Base-by-base conservation (phyloP, 2,329 filamentous ascomycete genomes). In the Aspergillus sp. region DNA sequence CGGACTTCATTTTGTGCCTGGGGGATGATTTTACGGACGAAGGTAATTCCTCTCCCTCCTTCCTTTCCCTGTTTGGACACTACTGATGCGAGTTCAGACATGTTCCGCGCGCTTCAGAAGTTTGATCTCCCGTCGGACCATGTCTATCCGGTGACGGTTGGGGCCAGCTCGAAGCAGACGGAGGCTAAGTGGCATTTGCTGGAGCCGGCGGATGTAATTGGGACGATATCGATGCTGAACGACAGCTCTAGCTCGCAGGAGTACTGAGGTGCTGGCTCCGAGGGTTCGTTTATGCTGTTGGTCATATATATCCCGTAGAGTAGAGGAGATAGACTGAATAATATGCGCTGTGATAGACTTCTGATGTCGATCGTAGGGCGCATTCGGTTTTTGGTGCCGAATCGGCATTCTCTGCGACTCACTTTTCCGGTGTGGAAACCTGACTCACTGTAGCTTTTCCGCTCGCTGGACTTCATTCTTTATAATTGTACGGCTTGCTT, bases 1-100 rank as follows among this genome's bases (percentile, higher is more conserved):
- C 88, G 0, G 86, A 89, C 46, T 95, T 96, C 52, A 78, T 93
- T 8, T 70, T 96, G 32, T 98, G 91, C 60, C 66, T 88, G 40
- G 91, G 91, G 26, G 91, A 98, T 58, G 91, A 98, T 53, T 93
- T 91, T 48, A 98, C 91, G 4, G 91, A 98, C 55, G 91, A 98
- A 71, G 89, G 93, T 80, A 79, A 45, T 14, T n/a, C 19, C 26
- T 43, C 44, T 40, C 48, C 34, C 15, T 38, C 30, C 8, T n/a
- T 16, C n/a, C 13, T 20, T 32, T 24, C 17, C 15, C 22, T 20
- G 12, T 29, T 7, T 6, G 11, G 8, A 15, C 4, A 11, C 22
- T 25, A 14, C 33, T 46, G 29, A 42, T 26, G 10, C 13, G 45
- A 26, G 17, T 8, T 28, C 42, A 80, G 76, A 81, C 53, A 81